Evolutionary conservation across 2,329 filamentous ascomycete species (phyloP), one percentile per base, ranked within the genome.

Genomic region (Colletotrichum phormii): DNA sequence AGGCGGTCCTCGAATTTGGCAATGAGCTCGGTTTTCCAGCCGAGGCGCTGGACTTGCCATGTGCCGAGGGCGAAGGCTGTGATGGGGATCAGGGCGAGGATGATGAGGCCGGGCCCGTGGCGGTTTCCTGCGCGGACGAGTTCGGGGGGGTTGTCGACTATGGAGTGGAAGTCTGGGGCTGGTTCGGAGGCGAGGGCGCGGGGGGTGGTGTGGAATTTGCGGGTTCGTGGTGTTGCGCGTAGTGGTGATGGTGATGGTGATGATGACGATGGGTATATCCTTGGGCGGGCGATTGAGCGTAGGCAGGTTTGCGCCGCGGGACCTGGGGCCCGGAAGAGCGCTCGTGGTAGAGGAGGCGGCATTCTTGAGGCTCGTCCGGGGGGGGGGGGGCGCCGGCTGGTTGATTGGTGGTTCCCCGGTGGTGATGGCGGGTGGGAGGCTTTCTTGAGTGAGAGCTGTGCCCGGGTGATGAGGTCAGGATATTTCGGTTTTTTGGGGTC

Each of bases 41-140:
- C 91, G 1, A 99, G 89, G 12, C 97, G 93, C 81, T 97, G 91
- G 66, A 99, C 94, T 82, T 99, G 97, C 97, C 97, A 99, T 75
- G 94, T 94, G 35, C 97, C 97, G 18, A 99, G 91, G 67, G 88
- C 86, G 82, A 99, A 98, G 12, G 97, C 95, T 1, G 95, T 98
- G 73, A 98, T 84, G 61, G 97, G 97, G 78, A 99, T 98, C 64
- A 97, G 84, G 53, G 94, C 94, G 12, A 98, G 89, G 73, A 98
- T 87, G 46, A 97, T 90, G 11, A 98, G 87, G 0, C 95, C 95
- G 0, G 92, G 91, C 1, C 94, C 94, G 85, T 98, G 95, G 49
- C 83, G 86, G 77, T 90, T 89, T 62, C 93, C 91, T 1, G 91
- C 86, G 58, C 95, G 93, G 49, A 98, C 92, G 42, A 98, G 89